Conservation (phyloP, 257 asterid genomes). For the Salvia miltiorrhiza region DNA sequence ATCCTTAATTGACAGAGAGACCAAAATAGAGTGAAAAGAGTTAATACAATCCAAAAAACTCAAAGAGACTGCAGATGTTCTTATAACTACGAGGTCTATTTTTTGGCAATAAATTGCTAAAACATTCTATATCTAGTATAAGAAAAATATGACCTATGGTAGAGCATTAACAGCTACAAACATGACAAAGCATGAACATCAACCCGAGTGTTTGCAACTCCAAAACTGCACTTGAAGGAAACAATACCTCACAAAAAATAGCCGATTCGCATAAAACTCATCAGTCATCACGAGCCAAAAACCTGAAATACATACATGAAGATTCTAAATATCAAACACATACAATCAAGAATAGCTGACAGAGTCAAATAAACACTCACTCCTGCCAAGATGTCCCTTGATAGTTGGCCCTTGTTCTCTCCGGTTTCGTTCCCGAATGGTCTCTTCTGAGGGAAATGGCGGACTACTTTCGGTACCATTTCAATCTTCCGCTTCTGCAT, state of each 20-base stretch:
- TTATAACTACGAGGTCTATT: too few relatives aligned
- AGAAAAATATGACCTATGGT: not conserved
- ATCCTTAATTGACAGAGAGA: too few relatives aligned
- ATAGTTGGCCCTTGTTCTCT: constrained; percentile 46
- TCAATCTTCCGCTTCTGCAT: constrained; percentile 72
- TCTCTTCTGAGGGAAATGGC: constrained; percentile 59
- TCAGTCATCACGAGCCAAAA: constrained; percentile 40
- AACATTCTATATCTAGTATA: not conserved
- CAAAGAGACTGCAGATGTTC: too few relatives aligned
- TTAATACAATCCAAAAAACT: too few relatives aligned
- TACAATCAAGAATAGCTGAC: not conserved
- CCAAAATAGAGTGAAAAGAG: too few relatives aligned
- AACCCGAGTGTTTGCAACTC: not conserved
- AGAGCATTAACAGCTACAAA: too few relatives aligned
- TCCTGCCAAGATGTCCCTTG: constrained; percentile 62
- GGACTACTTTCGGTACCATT: constrained; percentile 46
- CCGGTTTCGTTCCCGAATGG: constrained; percentile 42
- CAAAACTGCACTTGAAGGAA: not conserved
- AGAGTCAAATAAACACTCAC: constrained; percentile 42
- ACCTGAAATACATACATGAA: constrained; percentile 37
- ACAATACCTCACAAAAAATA: not conserved
- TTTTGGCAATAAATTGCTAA: not conserved
- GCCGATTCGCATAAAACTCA: not conserved
- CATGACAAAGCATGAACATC: not conserved
- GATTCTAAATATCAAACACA: constrained; percentile 9